These are phyloP conservation scores for Orobanche coerulescens DNA, from an alignment of 257 asterid genomes.

Conservation along the genomic window DNA sequence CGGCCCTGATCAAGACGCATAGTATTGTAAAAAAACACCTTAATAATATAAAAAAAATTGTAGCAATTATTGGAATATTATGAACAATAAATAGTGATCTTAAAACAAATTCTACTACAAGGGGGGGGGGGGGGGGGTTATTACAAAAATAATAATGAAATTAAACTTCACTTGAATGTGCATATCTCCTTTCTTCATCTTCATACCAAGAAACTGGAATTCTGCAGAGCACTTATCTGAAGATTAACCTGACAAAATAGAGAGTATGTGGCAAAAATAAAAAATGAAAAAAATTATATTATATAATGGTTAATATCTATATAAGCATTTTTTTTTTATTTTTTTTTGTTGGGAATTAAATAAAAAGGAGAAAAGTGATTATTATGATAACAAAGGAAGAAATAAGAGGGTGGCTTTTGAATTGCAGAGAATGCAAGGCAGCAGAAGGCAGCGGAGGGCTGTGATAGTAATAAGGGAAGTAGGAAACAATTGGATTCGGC, in stretches of 20 bases:
- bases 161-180: conserved; percentile 20
- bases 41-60: neutral
- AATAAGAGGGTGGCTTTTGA: conserved; percentile 11
- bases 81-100: conserved; percentile 29
- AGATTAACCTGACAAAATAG: conserved; percentile 25
- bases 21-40: no score
- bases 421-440: conserved; percentile 25
- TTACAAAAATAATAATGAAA: neutral
- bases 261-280: neutral
- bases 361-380: conserved; percentile 18
- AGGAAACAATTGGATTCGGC: conserved; percentile 48
- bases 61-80: conserved; percentile 23
- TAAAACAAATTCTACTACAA: no score
- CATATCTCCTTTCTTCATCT: conserved; percentile 10
- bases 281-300: neutral
- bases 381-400: conserved; percentile 11
- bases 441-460: conserved; percentile 34
- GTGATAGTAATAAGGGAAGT: conserved; percentile 43
- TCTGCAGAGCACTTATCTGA: neutral
- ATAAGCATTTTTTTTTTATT: neutral
- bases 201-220: neutral
- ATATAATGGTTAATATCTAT: neutral
- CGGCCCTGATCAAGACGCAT: no score
- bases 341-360: conserved; percentile 1
- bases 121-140: no score